Evolutionary conservation across 1,284 basidiomycete genomes (phyloP), one percentile per base, ranked within the genome.

Genomic region (Microbotryum violaceum): DNA sequence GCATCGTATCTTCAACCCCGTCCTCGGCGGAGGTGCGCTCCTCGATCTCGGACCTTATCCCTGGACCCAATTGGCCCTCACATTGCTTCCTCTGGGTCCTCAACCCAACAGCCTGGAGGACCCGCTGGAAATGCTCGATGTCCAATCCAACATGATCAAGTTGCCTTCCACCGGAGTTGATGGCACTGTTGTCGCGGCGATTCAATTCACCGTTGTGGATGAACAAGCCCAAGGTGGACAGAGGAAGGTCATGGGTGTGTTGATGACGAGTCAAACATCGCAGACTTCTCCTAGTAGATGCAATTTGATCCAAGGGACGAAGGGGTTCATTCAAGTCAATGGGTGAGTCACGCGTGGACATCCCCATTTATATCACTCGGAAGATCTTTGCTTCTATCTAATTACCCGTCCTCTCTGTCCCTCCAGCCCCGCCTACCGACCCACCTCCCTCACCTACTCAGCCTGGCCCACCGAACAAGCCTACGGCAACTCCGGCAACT

Each of bases 11-110:
- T 71, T 75, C 56, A 73, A 75, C 57, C 75, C 77, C 0, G 73
- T 77, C 20, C 69, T 79, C 0, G 79, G 76, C 0, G 80, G 80
- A 8, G 79, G 79, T 7, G 73, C 75, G 0, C 63, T 80, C 10
- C 71, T 80, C 45, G 80, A 81, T 66, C 61, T 80, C 7, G 79
- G 79, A 69, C 65, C 75, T 49, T 70, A 71, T 57, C 69, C 72
- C 18, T 68, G 70, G 51, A 75, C 73, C 10, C 75, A 72, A n/a
- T 74, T 76, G 9, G 74, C 71, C 62, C 46, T 75, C 65, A 8
- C 69, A 61, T 48, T 71, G 20, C 45, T 64, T 9, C 52, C 47
- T 5, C 60, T 46, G 2, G 49, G 56, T 9, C 20, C 49, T 2
- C 42, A 63, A 8, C 67, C 62, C 23, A 60, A 57, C 47, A 12